Base-by-base conservation (phyloP, 257 asterid genomes). In the Paraleonurus japonicus region DNA sequence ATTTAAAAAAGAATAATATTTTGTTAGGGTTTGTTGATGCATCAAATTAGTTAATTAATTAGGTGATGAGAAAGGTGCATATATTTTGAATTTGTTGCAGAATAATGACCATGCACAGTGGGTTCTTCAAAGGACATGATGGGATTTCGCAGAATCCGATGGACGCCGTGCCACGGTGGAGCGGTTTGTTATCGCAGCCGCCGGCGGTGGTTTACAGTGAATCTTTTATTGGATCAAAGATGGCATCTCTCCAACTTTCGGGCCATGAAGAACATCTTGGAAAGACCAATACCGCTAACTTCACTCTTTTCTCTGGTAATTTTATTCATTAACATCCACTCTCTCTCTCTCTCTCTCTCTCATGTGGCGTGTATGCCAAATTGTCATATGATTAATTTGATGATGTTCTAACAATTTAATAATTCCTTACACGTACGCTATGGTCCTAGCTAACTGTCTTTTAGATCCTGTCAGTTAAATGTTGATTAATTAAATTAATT, bases 91-190 rank as follows among this genome's bases (percentile, higher is more conserved):
- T 71, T 39, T 33, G 79, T 33, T 69, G 68, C 60, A 61, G 48
- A 59, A 58, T 64, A 47, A 85, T 81, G 81, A 84, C 83, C 27
- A 79, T 80, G 88, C 86, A 81, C 69, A 53, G 69, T 64, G 60
- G 81, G 12, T 81, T 75, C 76, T 78, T 78, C 70, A 81, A 87
- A 61, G 88, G 83, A 26, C 75, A 78, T 74, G 82, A 79, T 55
- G 85, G 80, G 63, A 58, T 67, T 76, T 69, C 41, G 51, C 75
- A 67, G 47, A 76, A 72, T 66, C 50, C 85, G 61, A 33, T 63
- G 35, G 27, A 60, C 13, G 33, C 83, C 13, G 75, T 62, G 76
- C 83, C 90, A 9, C 83, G 85, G 84, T 86, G 90, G 96, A 61
- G 39, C n/a, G 73, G 71, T 26, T 65, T 75, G 28, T 85, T 84